These are phyloP conservation scores for Simplicillium aogashimaense DNA, from an alignment of 2,329 filamentous ascomycete species.

Conservation along the genomic window DNA sequence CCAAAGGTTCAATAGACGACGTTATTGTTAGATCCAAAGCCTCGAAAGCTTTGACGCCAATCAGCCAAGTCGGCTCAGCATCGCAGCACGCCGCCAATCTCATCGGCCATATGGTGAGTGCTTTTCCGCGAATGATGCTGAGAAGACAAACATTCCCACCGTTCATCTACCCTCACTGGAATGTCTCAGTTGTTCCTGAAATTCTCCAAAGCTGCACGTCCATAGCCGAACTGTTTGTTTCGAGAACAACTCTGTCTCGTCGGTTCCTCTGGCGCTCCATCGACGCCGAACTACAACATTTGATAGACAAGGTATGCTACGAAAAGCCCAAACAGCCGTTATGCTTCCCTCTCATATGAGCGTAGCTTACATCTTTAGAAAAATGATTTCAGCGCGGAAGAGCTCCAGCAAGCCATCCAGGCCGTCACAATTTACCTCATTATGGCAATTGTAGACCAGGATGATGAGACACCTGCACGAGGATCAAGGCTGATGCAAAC, in stretches of 20 bases:
- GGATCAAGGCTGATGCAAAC: conserved; percentile 9
- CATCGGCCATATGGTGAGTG: conserved; percentile 14
- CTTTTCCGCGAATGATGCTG: conserved; percentile 21
- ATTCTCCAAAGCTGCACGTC: conserved; percentile 15
- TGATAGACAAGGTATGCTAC: conserved; percentile 11
- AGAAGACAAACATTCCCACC: conserved; percentile 18
- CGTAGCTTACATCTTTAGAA: conserved; percentile 3
- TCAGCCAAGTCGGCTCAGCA: conserved; percentile 5
- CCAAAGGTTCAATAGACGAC: too few species aligned
- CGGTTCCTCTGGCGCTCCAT: conserved; percentile 18
- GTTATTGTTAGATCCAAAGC: not conserved
- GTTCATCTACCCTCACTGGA: conserved; percentile 18
- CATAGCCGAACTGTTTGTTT: conserved; percentile 14
- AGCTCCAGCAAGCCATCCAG: conserved; percentile 14
- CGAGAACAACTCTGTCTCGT: conserved; percentile 11
- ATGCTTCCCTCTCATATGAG: too few species aligned
- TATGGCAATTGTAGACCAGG: conserved; percentile 16
- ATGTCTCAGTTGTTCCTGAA: conserved; percentile 10
- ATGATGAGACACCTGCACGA: conserved; percentile 3
- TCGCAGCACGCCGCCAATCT: conserved; percentile 11
- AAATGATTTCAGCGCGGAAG: not conserved
- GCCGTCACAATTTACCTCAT: conserved; percentile 17
- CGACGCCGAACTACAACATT: conserved; percentile 11
- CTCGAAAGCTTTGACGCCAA: conserved; percentile 6
- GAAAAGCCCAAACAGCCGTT: not conserved